These are phyloP conservation scores for Backusella mclennaniae DNA, from an alignment of 192 early-diverging fungal genomes.

Conservation along the genomic window DNA sequence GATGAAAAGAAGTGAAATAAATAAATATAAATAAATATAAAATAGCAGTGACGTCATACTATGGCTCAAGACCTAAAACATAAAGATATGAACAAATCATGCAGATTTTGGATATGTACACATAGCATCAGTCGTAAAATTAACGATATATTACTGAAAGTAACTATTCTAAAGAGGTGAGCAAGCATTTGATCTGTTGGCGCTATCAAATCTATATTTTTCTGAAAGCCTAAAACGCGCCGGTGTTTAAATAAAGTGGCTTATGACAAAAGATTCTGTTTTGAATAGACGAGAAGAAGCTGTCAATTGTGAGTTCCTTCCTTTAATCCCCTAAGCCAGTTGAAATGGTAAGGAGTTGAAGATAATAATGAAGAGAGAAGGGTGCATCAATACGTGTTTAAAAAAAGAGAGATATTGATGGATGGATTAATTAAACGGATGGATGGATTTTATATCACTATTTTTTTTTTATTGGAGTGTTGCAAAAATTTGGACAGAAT, in stretches of 20 bases:
- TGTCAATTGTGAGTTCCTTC: neutral
- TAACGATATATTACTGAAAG: no score
- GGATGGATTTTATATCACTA: slow-evolving; percentile 10
- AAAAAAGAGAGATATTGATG: neutral
- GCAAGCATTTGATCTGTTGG: no score
- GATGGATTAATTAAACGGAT: neutral
- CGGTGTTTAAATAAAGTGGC: neutral
- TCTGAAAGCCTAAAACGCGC: no score
- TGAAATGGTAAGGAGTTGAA: neutral
- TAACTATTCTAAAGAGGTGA: no score
- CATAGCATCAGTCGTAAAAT: no score
- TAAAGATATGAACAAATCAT: no score
- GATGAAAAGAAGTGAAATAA: no score
- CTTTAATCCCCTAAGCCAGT: slow-evolving; percentile 1
- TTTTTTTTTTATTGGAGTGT: neutral
- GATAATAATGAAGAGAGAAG: neutral
- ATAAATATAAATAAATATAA: no score
- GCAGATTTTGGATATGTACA: no score
- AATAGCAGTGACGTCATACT: no score
- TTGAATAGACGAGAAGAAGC: neutral
- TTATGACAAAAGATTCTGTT: neutral
- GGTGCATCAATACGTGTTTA: neutral
- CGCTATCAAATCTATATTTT: no score
- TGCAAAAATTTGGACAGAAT: neutral
- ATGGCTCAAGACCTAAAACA: no score